Conservation (phyloP, 2,329 filamentous ascomycete genomes). For the Epichloe brachyelytri region DNA sequence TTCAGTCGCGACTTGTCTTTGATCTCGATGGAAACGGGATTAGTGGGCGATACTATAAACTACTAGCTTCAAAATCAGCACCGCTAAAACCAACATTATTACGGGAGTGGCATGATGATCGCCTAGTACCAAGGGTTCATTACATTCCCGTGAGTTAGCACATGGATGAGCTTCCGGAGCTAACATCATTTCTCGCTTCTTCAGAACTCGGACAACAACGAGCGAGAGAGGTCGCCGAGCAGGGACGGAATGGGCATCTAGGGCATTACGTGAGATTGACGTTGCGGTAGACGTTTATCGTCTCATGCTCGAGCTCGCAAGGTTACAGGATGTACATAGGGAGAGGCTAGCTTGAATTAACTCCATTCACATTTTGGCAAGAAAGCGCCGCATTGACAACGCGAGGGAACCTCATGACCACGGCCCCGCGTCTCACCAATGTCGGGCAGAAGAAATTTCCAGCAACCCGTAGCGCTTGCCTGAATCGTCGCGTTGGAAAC, state of each 20-base stretch:
- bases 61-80: conserved; percentile 32
- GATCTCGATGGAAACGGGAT: conserved; percentile 45
- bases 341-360: neutral
- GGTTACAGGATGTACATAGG: conserved; percentile 23
- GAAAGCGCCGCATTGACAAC: no score
- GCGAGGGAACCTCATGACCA: neutral
- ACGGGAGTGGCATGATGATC: conserved; percentile 45
- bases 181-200: conserved; percentile 32
- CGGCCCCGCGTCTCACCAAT: conserved; percentile 17
- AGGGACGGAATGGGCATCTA: conserved; percentile 42
- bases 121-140: conserved; percentile 42
- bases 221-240: conserved; percentile 38
- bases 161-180: conserved; percentile 38
- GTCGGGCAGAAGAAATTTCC: conserved; percentile 7
- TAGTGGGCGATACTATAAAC: conserved; percentile 38
- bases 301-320: conserved; percentile 42
- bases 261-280: conserved; percentile 43
- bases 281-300: conserved; percentile 48
- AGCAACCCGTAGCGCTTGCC: no score
- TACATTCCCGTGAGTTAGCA: conserved; percentile 39
- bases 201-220: conserved; percentile 31
- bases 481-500: no score
- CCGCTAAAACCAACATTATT: conserved; percentile 40
- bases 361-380: no score
- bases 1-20: conserved; percentile 29